These are phyloP conservation scores for Chaetothyriales sp. DNA, from an alignment of 2,329 filamentous ascomycete genomes.

Conservation along the genomic window DNA sequence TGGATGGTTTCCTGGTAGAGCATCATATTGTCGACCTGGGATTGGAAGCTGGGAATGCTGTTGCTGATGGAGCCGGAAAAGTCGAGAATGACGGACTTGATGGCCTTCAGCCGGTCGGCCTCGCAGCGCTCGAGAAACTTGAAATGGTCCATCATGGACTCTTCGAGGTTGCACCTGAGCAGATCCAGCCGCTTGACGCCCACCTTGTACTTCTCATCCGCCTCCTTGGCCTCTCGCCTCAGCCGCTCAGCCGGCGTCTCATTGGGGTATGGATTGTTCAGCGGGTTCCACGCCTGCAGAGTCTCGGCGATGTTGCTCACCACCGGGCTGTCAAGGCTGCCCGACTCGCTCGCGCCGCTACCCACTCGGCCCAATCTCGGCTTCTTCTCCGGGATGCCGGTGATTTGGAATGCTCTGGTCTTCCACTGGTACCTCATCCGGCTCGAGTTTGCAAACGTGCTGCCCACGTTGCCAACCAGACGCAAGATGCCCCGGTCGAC, in stretches of 20 bases:
- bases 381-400: slow-evolving; percentile 83
- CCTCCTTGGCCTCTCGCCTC: slow-evolving; percentile 73
- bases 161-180: slow-evolving; percentile 85
- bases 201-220: slow-evolving; percentile 86
- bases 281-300: slow-evolving; percentile 78
- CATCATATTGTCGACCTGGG: slow-evolving; percentile 97
- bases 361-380: slow-evolving; percentile 57
- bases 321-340: slow-evolving; percentile 59
- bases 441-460: slow-evolving; percentile 91
- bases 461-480: slow-evolving; percentile 86
- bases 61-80: slow-evolving; percentile 97
- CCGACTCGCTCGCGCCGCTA: slow-evolving; percentile 47
- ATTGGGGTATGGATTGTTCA: slow-evolving; percentile 82
- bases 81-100: slow-evolving; percentile 95
- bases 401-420: slow-evolving; percentile 74
- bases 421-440: slow-evolving; percentile 97
- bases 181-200: slow-evolving; percentile 76
- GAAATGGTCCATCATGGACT: slow-evolving; percentile 82
- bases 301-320: slow-evolving; percentile 79
- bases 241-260: slow-evolving; percentile 80
- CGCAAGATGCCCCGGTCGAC: slow-evolving; percentile 75
- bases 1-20: slow-evolving; percentile 98
- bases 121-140: slow-evolving; percentile 97
- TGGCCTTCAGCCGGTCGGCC: slow-evolving; percentile 86
- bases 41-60: slow-evolving; percentile 89